Base-by-base conservation (phyloP, 1,139 yeast genomes). In the Spathaspora sp. region DNA sequence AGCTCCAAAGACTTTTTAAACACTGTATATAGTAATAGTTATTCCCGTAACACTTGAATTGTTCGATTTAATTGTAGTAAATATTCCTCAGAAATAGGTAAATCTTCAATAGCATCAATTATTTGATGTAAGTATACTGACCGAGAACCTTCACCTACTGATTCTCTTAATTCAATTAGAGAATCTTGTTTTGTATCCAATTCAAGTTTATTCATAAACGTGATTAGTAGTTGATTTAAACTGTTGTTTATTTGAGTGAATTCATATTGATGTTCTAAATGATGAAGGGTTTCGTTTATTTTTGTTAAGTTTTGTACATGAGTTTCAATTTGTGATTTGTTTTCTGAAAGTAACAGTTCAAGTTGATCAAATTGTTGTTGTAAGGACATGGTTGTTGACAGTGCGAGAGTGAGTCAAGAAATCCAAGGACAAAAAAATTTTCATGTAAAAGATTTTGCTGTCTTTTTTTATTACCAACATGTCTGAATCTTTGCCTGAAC, bases 1-100 rank as follows among this genome's bases (percentile, higher is more conserved):
- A 64, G 98, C 99, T 16, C 96, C 96, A 57, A 84, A 89, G 68
- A 87, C 89, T 18, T 81, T 85, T 53, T 87, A 73, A 63, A 13
- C 27, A 47, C 18, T 46, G 44, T 43, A 37, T 15, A 43, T 43
- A 37, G 25, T 25, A 33, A 42, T 26, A 5, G 23, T 7, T n/a
- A 15, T 20, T 26, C 41, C n/a, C 40, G 47, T 45, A 45, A 13
- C 4, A 37, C 39, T 20, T 37, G 24, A 24, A 37, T 37, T 37
- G 39, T 37, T 37, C 39, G 7, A n/a, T 37, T 20, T 10, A 37
- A 24, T 24, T 37, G 39, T 24, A 31, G 18, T 15, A 31, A 6
- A 9, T n/a, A 31, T 15, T 31, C 36, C 3, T 31, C 36, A 13
- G 36, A 31, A 11, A 31, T 15, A 13, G n/a, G 9, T 15, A 31